Evolutionary conservation across 2,329 filamentous ascomycete genomes (phyloP).

Genomic region (Hawksworthiomyces lignivorus): DNA sequence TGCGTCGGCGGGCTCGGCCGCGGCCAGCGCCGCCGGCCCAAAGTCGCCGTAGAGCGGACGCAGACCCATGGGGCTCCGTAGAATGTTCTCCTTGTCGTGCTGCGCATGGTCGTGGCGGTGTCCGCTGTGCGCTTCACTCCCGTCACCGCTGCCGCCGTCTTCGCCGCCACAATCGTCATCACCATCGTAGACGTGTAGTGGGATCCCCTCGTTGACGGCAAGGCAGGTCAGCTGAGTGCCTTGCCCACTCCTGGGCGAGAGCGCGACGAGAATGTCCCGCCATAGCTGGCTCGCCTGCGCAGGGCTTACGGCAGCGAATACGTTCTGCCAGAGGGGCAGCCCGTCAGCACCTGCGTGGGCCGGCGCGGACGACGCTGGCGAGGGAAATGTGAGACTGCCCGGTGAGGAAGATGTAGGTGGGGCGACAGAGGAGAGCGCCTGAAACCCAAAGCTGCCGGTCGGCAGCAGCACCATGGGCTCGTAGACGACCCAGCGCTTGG

Average conservation of each 20-base stretch:
- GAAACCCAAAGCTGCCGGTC: constrained; percentile 45
- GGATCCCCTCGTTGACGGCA: constrained; percentile 56
- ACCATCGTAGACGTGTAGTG: constrained; percentile 27
- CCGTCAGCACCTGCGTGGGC: no score
- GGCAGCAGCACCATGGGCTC: constrained; percentile 55
- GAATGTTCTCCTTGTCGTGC: constrained; percentile 68
- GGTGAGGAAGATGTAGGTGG: no score
- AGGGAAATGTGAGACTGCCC: no score
- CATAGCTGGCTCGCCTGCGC: constrained; percentile 34
- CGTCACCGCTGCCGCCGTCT: no score
- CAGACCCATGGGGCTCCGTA: constrained; percentile 66
- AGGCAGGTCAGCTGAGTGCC: constrained; percentile 42
- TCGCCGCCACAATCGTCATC: background rate
- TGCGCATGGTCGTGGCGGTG: no score
- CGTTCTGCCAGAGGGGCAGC: constrained; percentile 27
- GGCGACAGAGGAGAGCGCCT: no score
- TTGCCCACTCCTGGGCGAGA: constrained; percentile 28
- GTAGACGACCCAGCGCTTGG: constrained; percentile 53
- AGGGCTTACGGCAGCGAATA: constrained; percentile 23
- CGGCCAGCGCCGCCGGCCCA: constrained; percentile 36
- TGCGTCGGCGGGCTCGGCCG: constrained; percentile 21
- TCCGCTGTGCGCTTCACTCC: no score
- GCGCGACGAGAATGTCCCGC: constrained; percentile 36
- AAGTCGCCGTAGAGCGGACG: constrained; percentile 70
- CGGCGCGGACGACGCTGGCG: no score